A percentile compares a stretch with the other conserved stretches of the same genome.
Conservation (phyloP, 805 yeast species). For the Isabelozyma pseudorhagii region DNA sequence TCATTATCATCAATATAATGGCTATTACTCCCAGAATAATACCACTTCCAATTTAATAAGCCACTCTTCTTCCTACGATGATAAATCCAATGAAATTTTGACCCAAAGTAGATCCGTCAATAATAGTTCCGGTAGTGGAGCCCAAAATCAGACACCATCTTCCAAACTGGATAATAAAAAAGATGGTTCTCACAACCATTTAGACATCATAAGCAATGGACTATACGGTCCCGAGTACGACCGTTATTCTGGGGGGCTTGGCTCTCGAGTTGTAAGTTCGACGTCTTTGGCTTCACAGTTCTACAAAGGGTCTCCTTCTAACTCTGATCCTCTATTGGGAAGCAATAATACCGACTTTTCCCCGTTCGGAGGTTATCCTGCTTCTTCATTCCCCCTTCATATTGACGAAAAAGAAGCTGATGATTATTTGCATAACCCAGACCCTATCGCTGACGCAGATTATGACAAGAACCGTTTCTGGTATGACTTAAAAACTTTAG, state of each 20-base stretch:
- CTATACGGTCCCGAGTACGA: conserved; percentile 53
- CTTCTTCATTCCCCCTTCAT: conserved; percentile 82
- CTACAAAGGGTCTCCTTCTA: background rate
- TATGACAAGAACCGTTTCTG: conserved; percentile 68
- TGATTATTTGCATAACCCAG: conserved; percentile 94
- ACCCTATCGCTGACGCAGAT: conserved; percentile 87
- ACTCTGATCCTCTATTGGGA: conserved; percentile 32
- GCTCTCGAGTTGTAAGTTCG: conserved; percentile 58
- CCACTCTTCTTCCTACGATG: background rate
- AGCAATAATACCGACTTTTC: conserved; percentile 59
- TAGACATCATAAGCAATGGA: background rate
- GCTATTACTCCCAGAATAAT: conserved; percentile 40
- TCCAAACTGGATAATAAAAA: background rate
- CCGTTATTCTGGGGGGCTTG: conserved; percentile 63
- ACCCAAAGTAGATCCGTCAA: background rate
- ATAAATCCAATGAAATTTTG: background rate
- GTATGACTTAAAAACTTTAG: conserved; percentile 65
- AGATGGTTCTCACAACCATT: background rate
- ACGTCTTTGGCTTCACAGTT: conserved; percentile 26
- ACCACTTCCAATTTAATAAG: conserved; percentile 35
- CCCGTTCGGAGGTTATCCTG: conserved; percentile 98
- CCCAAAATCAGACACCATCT: conserved; percentile 19
- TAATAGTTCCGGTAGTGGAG: background rate
- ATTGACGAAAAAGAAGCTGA: conserved; percentile 94
- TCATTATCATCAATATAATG: conserved; percentile 29